These are phyloP conservation scores for Russula olivacea DNA, from an alignment of 768 basidiomycete genomes.

Conservation along the genomic window DNA sequence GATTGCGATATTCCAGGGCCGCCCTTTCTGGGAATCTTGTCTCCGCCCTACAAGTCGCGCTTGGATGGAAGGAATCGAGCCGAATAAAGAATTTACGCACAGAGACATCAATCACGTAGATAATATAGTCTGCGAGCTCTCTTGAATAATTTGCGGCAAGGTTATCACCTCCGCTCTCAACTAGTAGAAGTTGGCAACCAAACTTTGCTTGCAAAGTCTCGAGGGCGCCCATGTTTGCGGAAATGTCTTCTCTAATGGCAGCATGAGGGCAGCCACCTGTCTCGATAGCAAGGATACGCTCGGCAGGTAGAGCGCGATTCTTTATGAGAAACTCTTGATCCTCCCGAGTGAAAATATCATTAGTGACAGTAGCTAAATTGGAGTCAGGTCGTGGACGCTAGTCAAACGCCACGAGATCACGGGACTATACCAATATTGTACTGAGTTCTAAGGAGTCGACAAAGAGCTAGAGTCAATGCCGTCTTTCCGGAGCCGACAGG, in stretches of 20 bases:
- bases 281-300: slow-evolving; percentile 92
- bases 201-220: slow-evolving; percentile 92
- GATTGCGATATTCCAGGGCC: slow-evolving; percentile 97
- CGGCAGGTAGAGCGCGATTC: slow-evolving; percentile 78
- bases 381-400: slow-evolving; percentile 21
- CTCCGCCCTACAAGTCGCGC: slow-evolving; percentile 63
- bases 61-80: background rate
- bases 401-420: background rate
- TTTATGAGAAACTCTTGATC: slow-evolving; percentile 97
- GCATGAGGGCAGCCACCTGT: slow-evolving; percentile 98
- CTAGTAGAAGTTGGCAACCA: slow-evolving; percentile 83
- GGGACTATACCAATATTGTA: slow-evolving; percentile 79
- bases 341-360: slow-evolving; percentile 98
- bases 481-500: slow-evolving; percentile 99
- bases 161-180: slow-evolving; percentile 96
- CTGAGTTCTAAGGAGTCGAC: slow-evolving; percentile 68
- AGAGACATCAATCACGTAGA: slow-evolving; percentile 86
- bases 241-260: slow-evolving; percentile 96
- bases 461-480: slow-evolving; percentile 85
- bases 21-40: slow-evolving; percentile 97
- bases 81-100: slow-evolving; percentile 36
- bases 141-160: slow-evolving; percentile 95
- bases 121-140: slow-evolving; percentile 96
- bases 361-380: slow-evolving; percentile 83
- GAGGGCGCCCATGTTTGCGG: slow-evolving; percentile 92